Evolutionary conservation across 129 eudicot genomes (phyloP), one percentile per base, ranked within the genome.

Genomic region (Flaveria brownii): DNA sequence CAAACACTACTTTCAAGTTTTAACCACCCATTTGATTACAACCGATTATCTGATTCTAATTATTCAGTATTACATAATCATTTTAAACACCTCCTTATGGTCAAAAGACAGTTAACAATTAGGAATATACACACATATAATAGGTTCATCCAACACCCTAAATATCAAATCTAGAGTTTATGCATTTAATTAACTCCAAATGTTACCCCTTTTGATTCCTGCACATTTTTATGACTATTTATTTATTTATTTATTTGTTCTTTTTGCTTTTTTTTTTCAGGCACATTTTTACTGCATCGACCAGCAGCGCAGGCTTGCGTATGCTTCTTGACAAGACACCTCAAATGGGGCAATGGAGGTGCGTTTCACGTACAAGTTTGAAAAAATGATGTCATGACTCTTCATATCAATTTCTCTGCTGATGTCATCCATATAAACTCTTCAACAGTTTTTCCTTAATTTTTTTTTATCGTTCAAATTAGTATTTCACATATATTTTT

Each of bases 301-400:
- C 87, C 5, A 71, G 84, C 70, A 92, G 85, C 51, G 80, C 82
- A 74, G 97, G 97, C 61, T 81, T 92, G 91, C 84, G 87, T 62
- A 64, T 86, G 86, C 86, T 92, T 71, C 65, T 92, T 65, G 88
- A 92, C 75, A 82, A 80, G 82, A 92, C 89, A 56, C 88, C 93
- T 71, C 88, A 85, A 39, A 76, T 86, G 62, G 92, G 88, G 57
- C 88, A 85, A 67, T 86, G 92, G 93, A 87, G 93, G 78, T 80
- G 85, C 72, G 74, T 88, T 55, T 85, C 96, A 77, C 67, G 80
- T 28, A 74, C 84, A 33, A 74, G 75, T 80, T 60, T 81, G 45
- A 63, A 87, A 15, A 45, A 49, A 3, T 16, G 36, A 45, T 9
- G 15, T 45, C 54, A 73, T 20, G 57, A 73, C 56, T 16, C 46